Evolutionary conservation across 495 filamentous ascomycete species (phyloP), one percentile per base, ranked within the genome.

Genomic region (Hypomontagnella monticulosa): DNA sequence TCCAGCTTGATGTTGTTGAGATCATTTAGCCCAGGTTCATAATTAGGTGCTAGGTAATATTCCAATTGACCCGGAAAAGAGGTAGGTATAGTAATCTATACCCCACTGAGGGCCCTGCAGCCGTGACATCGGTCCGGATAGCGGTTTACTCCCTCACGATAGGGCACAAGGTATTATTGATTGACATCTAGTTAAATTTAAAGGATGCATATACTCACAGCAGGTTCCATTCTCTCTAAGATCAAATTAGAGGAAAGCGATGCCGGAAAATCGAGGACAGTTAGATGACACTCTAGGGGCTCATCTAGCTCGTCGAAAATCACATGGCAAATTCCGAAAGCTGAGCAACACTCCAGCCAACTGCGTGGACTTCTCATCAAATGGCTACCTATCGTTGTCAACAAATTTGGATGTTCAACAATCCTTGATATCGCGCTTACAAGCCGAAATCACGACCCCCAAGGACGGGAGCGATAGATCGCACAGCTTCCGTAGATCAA

Each of bases 311-410:
- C 76, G 72, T 19, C 76, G 71, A 18, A 49, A 60, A 50, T 55
- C 67, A 10, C 72, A 73, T 18, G 61, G 72, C 30, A 71, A 59
- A 41, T 66, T 84, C 40, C 76, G 83, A 19, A 52, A 55, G 8
- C 76, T 89, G 12, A 85, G 75, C 41, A 73, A 73, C 19, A 59
- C 76, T 0, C 69, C 73, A 9, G 16, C 75, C 3, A 61, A 66
- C 44, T 68, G 73, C 12, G 73, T 79, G 2, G 87, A 89, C 72
- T 88, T 89, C 71, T 86, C 84, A n/a, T 86, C 84, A 47, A 89
- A 89, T 63, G 81, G 83, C 59, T 88, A 87, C 63, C 83, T 89
- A 16, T 88, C 86, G 0, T 75, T 89, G 18, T 81, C 87, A 6
- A 74, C 73, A 15, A 81, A 80, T 19, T 43, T 72, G 0, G 54